Conservation (phyloP, 2,329 filamentous ascomycete genomes). For the Grosmannia huntii region DNA sequence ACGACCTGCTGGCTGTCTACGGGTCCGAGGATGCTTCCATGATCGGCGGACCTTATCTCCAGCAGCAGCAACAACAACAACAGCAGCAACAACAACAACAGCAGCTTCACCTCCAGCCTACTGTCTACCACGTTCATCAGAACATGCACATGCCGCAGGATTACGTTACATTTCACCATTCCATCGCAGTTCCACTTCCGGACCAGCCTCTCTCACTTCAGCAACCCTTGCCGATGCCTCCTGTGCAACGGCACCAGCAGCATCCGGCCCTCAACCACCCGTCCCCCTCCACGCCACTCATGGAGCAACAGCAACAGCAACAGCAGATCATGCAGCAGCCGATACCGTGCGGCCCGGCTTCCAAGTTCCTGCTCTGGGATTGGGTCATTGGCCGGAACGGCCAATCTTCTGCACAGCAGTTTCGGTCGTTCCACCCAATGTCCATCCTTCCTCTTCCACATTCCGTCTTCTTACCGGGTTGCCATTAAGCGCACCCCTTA, state of each 20-base stretch:
- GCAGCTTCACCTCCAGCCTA: constrained; percentile 12
- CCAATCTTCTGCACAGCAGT: constrained; percentile 33
- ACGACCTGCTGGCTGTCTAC: constrained; percentile 23
- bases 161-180: not conserved
- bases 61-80: constrained; percentile 20
- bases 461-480: constrained; percentile 25
- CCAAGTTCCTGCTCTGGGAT: constrained; percentile 28
- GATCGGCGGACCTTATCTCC: not conserved
- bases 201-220: constrained; percentile 9
- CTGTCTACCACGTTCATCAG: not conserved
- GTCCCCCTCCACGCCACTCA: constrained; percentile 21
- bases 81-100: constrained; percentile 16
- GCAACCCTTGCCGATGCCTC: not conserved
- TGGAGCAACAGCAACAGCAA: not conserved
- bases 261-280: constrained; percentile 4
- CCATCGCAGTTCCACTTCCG: constrained; percentile 10
- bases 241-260: not conserved
- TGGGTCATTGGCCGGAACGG: constrained; percentile 21
- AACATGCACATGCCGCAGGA: not conserved
- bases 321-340: not conserved
- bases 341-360: constrained; percentile 6
- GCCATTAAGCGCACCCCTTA: constrained; percentile 2
- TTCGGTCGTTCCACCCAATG: constrained; percentile 19
- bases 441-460: constrained; percentile 38
- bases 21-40: constrained; percentile 31